Conservation (phyloP, 495 filamentous ascomycete genomes). For the Penicillium tannophilum region DNA sequence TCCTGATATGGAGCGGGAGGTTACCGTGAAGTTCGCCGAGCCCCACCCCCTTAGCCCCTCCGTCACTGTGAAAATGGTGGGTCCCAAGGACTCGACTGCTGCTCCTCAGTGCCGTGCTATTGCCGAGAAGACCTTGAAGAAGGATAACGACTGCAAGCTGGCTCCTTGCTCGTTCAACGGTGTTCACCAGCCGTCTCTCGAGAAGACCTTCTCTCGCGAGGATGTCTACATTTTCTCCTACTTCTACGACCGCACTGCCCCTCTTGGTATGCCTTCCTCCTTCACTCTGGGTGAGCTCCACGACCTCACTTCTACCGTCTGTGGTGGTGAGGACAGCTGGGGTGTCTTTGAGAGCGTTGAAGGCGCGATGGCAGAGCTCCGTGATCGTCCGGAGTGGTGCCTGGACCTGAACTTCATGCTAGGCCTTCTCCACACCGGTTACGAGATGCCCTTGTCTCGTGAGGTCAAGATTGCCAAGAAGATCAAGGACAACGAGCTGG, state of each 20-base stretch:
- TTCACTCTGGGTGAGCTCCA: conserved; percentile 88
- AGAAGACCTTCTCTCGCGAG: conserved; percentile 88
- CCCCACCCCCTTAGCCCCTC: conserved; percentile 61
- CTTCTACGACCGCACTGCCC: conserved; percentile 91
- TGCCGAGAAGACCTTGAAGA: conserved; percentile 87
- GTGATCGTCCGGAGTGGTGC: conserved; percentile 83
- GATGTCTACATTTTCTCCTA: conserved; percentile 97
- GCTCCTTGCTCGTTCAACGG: conserved; percentile 97
- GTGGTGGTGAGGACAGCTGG: conserved; percentile 77
- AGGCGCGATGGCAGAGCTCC: conserved; percentile 71
- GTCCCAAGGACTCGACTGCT: conserved; percentile 67
- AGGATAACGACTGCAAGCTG: conserved; percentile 78
- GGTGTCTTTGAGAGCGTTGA: conserved; percentile 72
- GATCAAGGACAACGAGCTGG: conserved; percentile 94
- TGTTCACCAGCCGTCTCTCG: conserved; percentile 88
- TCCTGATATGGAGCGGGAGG: conserved; percentile 67
- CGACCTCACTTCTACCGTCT: conserved; percentile 81
- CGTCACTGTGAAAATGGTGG: conserved; percentile 80
- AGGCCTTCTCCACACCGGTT: conserved; percentile 88
- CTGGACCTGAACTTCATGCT: conserved; percentile 96
- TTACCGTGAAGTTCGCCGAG: conserved; percentile 66
- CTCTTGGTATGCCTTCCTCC: conserved; percentile 92
- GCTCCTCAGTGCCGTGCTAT: conserved; percentile 86
- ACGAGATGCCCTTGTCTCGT: conserved; percentile 94
- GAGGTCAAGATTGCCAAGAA: conserved; percentile 99